These are phyloP conservation scores for Przewalskia tangutica DNA, from an alignment of 257 asterid genomes.

Conservation along the genomic window DNA sequence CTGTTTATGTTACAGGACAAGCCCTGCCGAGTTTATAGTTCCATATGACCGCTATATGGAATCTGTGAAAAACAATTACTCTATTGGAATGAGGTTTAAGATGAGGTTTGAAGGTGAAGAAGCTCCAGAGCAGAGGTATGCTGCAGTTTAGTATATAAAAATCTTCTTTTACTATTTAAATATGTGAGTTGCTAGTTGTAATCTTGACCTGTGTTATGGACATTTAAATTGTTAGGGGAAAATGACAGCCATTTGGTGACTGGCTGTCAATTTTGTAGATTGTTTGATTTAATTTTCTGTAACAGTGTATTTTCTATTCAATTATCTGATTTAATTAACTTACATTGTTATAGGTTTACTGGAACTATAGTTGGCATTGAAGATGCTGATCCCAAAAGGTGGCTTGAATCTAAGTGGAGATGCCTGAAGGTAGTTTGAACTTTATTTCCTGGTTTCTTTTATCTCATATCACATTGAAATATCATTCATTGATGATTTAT, in stretches of 20 bases:
- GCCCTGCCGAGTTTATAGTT: slow-evolving; percentile 86
- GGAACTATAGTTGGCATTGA: slow-evolving; percentile 90
- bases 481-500: slow-evolving; percentile 1
- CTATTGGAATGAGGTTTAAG: slow-evolving; percentile 93
- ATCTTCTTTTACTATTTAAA: background rate
- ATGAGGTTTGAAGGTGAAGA: slow-evolving; percentile 99
- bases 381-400: slow-evolving; percentile 58
- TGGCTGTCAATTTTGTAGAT: background rate
- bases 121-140: slow-evolving; percentile 96
- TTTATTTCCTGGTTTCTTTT: background rate
- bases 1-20: slow-evolving; percentile 44
- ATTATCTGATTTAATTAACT: background rate
- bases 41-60: slow-evolving; percentile 80
- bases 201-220: background rate
- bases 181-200: background rate
- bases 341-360: slow-evolving; percentile 45
- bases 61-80: slow-evolving; percentile 56
- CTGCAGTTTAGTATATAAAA: background rate
- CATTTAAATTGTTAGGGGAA: background rate
- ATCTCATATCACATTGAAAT: background rate
- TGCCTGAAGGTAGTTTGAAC: slow-evolving; percentile 58
- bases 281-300: background rate
- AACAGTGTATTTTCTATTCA: background rate
- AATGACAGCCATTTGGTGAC: background rate
- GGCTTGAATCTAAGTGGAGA: slow-evolving; percentile 96